These are phyloP conservation scores for Kwoniella dendrophila DNA, from an alignment of 768 basidiomycete genomes.

Conservation along the genomic window DNA sequence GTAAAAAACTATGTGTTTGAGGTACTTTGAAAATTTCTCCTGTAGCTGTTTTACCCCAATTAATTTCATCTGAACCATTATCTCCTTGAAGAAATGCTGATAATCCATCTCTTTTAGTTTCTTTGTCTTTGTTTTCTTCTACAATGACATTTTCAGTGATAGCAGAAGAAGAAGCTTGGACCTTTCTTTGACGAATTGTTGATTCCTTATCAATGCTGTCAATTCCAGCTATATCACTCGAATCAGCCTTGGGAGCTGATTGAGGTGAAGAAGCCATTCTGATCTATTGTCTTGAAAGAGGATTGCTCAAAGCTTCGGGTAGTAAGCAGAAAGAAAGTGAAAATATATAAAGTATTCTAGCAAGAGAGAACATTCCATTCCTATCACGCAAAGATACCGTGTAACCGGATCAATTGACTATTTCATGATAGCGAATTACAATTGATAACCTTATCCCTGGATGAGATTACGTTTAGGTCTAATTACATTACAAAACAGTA, in stretches of 20 bases:
- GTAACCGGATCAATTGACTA: background rate
- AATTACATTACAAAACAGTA: background rate
- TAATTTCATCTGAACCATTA: constrained; percentile 62
- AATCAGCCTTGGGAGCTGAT: constrained; percentile 2
- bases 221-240: background rate
- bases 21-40: constrained; percentile 74
- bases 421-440: background rate
- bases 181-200: constrained; percentile 30
- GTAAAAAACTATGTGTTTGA: constrained; percentile 44
- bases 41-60: constrained; percentile 66
- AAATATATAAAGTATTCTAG: no score
- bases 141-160: background rate
- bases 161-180: constrained; percentile 1
- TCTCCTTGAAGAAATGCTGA: constrained; percentile 6
- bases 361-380: no score
- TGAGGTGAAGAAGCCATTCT: constrained; percentile 9
- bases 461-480: background rate
- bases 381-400: background rate
- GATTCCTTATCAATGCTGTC: constrained; percentile 1
- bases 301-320: background rate
- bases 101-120: constrained; percentile 1
- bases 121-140: background rate
- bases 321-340: background rate
- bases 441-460: background rate
- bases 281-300: background rate